phyloP scores from a whole-genome alignment of 2,329 filamentous ascomycete species.

The Dendryphion nanum region DNA sequence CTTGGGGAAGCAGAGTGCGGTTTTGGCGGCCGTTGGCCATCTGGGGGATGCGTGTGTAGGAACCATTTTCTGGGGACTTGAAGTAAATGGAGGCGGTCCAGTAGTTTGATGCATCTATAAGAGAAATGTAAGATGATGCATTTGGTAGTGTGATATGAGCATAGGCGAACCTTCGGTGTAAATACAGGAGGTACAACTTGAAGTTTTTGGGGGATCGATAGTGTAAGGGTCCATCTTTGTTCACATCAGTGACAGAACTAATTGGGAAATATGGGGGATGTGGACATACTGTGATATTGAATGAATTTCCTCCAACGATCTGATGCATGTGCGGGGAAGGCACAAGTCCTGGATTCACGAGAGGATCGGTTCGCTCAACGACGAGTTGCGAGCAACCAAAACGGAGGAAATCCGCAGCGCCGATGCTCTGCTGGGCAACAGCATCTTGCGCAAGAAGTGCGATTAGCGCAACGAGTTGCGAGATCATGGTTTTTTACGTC shows the following conservation, averaged over 20 bases:
- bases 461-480: conserved; percentile 3
- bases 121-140: no score
- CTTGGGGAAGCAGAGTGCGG: conserved; percentile 19
- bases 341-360: conserved; percentile 11
- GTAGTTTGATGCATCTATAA: no score
- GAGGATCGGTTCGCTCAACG: conserved; percentile 13
- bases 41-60: conserved; percentile 32
- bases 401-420: conserved; percentile 6
- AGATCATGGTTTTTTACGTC: no score
- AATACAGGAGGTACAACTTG: conserved; percentile 19
- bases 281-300: conserved; percentile 12
- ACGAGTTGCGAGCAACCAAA: conserved; percentile 18
- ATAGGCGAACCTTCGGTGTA: conserved; percentile 38
- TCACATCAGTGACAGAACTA: no score
- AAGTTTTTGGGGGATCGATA: conserved; percentile 15
- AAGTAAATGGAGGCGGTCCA: conserved; percentile 37
- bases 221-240: conserved; percentile 19
- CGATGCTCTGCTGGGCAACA: conserved; percentile 4
- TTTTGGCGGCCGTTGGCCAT: conserved; percentile 37
- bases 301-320: conserved; percentile 13
- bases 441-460: conserved; percentile 8
- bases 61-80: conserved; percentile 29
- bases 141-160: no score
- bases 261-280: no score
- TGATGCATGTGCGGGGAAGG: conserved; percentile 16